These are phyloP conservation scores for Tricholoma matsutake DNA, from an alignment of 768 basidiomycete species.

Conservation along the genomic window DNA sequence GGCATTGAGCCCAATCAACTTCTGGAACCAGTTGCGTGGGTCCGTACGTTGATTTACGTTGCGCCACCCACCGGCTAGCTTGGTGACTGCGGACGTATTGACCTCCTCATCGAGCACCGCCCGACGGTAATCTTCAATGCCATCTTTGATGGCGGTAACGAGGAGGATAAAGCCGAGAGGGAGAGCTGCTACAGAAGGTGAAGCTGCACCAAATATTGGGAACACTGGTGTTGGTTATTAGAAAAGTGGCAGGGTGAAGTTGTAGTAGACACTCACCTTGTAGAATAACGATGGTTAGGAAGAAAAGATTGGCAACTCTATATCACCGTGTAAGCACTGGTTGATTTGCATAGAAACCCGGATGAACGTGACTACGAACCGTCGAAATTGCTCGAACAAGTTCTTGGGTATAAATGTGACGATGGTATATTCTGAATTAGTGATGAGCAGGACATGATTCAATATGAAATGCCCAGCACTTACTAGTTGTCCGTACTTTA, in stretches of 20 bases:
- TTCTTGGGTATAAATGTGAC: slow-evolving; percentile 93
- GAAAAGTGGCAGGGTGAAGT: background rate
- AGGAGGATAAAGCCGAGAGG: slow-evolving; percentile 84
- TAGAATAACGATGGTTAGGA: slow-evolving; percentile 76
- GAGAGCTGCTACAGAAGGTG: slow-evolving; percentile 76
- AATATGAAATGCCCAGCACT: slow-evolving; percentile 28
- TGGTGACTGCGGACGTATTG: slow-evolving; percentile 91
- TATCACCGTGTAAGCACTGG: slow-evolving; percentile 1
- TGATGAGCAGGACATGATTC: background rate
- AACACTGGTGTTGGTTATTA: slow-evolving; percentile 53
- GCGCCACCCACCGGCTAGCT: slow-evolving; percentile 76
- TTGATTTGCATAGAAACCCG: background rate
- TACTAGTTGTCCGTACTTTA: slow-evolving; percentile 92
- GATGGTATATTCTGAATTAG: slow-evolving; percentile 74
- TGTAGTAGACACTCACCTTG: slow-evolving; percentile 49
- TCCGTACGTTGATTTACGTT: slow-evolving; percentile 88
- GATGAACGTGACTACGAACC: slow-evolving; percentile 41
- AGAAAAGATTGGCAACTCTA: slow-evolving; percentile 91
- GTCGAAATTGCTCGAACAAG: slow-evolving; percentile 89
- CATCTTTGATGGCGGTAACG: slow-evolving; percentile 95
- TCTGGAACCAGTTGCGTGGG: slow-evolving; percentile 72
- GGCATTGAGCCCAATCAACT: slow-evolving; percentile 61
- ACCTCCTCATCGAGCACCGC: slow-evolving; percentile 86
- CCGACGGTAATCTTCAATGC: slow-evolving; percentile 93
- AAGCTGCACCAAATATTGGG: slow-evolving; percentile 85